Evolutionary conservation across 192 early-diverging fungal genomes (phyloP).

Genomic region (Umbelopsis ramanniana): DNA sequence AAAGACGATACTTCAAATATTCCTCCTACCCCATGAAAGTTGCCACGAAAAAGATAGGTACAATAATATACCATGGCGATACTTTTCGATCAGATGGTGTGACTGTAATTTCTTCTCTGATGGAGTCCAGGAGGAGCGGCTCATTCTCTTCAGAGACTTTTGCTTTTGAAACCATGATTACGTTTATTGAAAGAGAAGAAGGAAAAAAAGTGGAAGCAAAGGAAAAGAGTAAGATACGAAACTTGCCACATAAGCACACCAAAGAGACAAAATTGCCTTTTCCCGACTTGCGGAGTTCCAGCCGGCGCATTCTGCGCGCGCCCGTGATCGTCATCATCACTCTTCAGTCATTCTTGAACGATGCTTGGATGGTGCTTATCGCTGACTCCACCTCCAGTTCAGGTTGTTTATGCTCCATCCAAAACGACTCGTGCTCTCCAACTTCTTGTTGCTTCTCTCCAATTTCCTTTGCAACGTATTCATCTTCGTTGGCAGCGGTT

Average conservation of each 20-base stretch:
- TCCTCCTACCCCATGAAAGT: conserved; percentile 16
- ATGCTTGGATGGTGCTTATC: neutral
- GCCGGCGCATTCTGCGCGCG: neutral
- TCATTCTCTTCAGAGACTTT: neutral
- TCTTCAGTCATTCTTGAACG: conserved; percentile 4
- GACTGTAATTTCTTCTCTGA: neutral
- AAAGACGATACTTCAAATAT: too few relatives aligned
- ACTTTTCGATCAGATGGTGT: neutral
- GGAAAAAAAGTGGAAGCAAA: neutral
- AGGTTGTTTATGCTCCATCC: conserved; percentile 3
- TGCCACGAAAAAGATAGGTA: conserved; percentile 22
- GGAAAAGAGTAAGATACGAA: neutral
- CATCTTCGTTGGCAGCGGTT: neutral
- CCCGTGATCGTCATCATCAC: conserved; percentile 12
- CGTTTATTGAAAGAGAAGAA: neutral
- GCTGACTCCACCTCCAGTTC: neutral
- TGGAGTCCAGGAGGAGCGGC: neutral
- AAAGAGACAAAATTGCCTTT: conserved; percentile 16
- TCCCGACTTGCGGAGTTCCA: neutral
- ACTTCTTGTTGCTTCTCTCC: neutral
- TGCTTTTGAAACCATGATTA: neutral
- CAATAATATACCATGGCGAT: conserved; percentile 23
- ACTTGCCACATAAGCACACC: neutral
- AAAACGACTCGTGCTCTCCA: neutral
- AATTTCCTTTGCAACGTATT: conserved; percentile 12